A percentile compares a stretch with the other conserved stretches of the same genome.
phyloP scores from a whole-genome alignment of 768 basidiomycete genomes.

The Phaffia australis region DNA sequence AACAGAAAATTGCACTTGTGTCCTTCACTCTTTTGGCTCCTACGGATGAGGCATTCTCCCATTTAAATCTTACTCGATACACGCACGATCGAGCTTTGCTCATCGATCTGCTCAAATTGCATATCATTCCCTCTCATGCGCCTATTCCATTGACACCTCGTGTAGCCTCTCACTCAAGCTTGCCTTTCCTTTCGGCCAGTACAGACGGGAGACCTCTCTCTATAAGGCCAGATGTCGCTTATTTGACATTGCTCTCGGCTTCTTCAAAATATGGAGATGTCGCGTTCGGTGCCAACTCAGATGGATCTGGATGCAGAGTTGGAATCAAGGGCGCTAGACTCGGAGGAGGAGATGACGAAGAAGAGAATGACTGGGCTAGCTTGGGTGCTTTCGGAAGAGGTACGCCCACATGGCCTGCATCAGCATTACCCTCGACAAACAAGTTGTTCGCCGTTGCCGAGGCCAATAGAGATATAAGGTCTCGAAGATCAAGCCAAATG shows the following conservation, averaged over 20 bases:
- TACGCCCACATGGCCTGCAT: conserved; percentile 46
- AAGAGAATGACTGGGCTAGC: conserved; percentile 20
- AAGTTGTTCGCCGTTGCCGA: conserved; percentile 39
- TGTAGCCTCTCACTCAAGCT: conserved; percentile 8
- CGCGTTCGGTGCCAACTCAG: conserved; percentile 52
- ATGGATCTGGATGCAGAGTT: conserved; percentile 38
- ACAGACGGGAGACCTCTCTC: conserved; percentile 62
- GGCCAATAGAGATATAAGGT: conserved; percentile 36
- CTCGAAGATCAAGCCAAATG: conserved; percentile 46
- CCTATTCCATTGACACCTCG: conserved; percentile 14
- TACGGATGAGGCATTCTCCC: conserved; percentile 81
- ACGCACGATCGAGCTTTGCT: conserved; percentile 30
- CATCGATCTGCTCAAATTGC: conserved; percentile 37
- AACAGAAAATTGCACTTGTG: not conserved
- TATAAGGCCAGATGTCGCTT: conserved; percentile 60
- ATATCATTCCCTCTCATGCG: conserved; percentile 36
- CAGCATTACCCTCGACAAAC: not conserved
- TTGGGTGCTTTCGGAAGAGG: conserved; percentile 35
- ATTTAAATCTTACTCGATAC: conserved; percentile 60
- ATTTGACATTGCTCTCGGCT: conserved; percentile 54
- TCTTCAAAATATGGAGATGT: conserved; percentile 66
- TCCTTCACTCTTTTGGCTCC: conserved; percentile 86
- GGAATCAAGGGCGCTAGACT: conserved; percentile 40
- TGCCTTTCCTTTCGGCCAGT: conserved; percentile 28
- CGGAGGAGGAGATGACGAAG: conserved; percentile 16